These are phyloP conservation scores for Sporisorium iseilematis-ciliati DNA, from an alignment of 1,284 basidiomycete species.

Conservation along the genomic window DNA sequence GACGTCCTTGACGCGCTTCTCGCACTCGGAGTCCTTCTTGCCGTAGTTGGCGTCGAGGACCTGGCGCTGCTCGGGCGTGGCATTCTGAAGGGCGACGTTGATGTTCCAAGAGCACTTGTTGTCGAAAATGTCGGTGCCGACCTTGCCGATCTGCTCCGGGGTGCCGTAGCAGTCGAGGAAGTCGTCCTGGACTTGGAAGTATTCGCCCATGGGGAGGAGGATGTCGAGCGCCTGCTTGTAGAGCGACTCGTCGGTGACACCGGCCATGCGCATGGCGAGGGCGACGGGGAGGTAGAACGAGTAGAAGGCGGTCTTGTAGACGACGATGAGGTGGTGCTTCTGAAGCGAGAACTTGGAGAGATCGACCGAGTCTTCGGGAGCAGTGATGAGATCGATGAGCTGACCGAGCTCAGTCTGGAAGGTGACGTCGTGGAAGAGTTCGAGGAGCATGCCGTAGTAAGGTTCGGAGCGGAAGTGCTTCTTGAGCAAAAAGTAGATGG, in stretches of 20 bases:
- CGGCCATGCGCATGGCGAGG: constrained; percentile 84
- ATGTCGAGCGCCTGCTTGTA: constrained; percentile 86
- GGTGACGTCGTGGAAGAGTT: constrained; percentile 90
- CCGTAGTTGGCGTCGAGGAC: constrained; percentile 84
- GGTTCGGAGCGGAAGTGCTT: constrained; percentile 84
- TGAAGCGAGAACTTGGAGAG: constrained; percentile 84
- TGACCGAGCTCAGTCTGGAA: constrained; percentile 97
- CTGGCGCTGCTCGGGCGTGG: constrained; percentile 77
- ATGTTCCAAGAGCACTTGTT: constrained; percentile 99
- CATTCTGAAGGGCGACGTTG: constrained; percentile 82
- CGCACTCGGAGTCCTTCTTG: constrained; percentile 78
- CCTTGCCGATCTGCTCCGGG: constrained; percentile 93
- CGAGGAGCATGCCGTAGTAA: constrained; percentile 89
- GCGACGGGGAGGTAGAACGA: constrained; percentile 99
- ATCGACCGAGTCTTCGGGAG: constrained; percentile 89
- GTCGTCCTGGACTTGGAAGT: constrained; percentile 99
- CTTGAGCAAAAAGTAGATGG: constrained; percentile 92
- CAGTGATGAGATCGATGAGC: constrained; percentile 93
- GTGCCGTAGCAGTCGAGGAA: constrained; percentile 93
- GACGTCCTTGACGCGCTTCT: constrained; percentile 81
- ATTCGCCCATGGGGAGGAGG: constrained; percentile 92
- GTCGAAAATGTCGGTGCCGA: constrained; percentile 97
- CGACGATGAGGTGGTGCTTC: constrained; percentile 92
- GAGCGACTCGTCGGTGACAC: constrained; percentile 78
- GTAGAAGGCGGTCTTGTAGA: constrained; percentile 98